Base-by-base conservation (phyloP, 202 grass and related monocot species). In the Schoenoplectus tabernaemontani region DNA sequence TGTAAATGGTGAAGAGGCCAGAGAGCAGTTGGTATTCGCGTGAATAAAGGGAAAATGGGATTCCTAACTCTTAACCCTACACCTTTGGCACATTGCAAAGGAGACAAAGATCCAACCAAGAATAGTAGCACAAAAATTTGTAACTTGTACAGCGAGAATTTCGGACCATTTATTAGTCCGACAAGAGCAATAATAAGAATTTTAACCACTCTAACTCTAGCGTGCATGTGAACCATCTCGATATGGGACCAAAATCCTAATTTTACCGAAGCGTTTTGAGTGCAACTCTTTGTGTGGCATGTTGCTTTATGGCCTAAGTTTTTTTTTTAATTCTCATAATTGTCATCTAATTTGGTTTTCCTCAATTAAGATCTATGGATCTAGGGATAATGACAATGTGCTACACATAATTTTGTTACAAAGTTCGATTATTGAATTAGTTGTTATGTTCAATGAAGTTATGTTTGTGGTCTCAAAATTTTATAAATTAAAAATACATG, bases 131-230 rank as follows among this genome's bases (percentile, higher is more conserved):
- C 26, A 51, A 65, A 39, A 28, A 44, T 59, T 41, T 46, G 57
- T 28, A 61, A 78, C 50, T 80, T 60, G 19, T 80, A 60, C 59
- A 64, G 59, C 78, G 37, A 80, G 17, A 80, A 64, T 65, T 80
- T 64, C 78, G 78, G 46, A 80, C 78, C 59, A 65, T 80, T 80
- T 65, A 80, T 64, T 11, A 34, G 0, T 24, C 22, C 78, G 58
- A 59, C 76, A 78, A 78, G 37, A 42, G 51, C 36, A 59, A 56
- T 79, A 63, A 79, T 79, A 63, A 26, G 11, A 65, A 57, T 57
- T 28, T 63, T 57, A 80, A 80, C 60, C 28, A 28, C 28, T 28
- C 59, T 80, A 28, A 28, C 16, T 19, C 4, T 57, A 26, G 57
- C 39, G 13, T 37, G 59, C 78, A 62, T 80, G 44, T 65, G 78